Evolutionary conservation across 176 grass and related monocot genomes (phyloP).

Genomic region (Musa schizocarpa): DNA sequence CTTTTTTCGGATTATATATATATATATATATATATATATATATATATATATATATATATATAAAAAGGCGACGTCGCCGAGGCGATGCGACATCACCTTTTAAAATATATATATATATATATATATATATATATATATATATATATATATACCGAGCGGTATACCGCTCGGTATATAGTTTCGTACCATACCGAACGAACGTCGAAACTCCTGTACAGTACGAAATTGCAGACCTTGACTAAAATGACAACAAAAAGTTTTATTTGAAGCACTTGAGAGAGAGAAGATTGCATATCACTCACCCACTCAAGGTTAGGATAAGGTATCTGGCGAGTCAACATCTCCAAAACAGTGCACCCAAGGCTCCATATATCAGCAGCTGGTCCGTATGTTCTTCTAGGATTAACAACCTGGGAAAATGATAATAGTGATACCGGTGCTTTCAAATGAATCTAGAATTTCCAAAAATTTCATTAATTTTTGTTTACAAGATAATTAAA

Average conservation of each 20-base stretch:
- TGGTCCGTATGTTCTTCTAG: constrained; percentile 49
- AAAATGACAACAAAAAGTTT: not conserved
- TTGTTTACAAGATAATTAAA: not conserved
- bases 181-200: no score
- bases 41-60: no score
- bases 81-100: no score
- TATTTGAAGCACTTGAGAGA: not conserved
- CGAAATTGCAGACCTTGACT: not conserved
- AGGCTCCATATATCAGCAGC: constrained; percentile 95
- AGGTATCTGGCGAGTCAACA: constrained; percentile 62
- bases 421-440: not conserved
- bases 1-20: no score
- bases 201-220: no score
- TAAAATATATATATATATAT: no score
- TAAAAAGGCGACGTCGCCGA: no score
- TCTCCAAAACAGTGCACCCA: constrained; percentile 95
- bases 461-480: not conserved
- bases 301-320: constrained; percentile 87
- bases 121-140: no score
- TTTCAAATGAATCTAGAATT: not conserved
- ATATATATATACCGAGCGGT: no score
- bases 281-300: not conserved
- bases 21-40: no score
- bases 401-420: constrained; percentile 62
- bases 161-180: no score